These are phyloP conservation scores for Scutellaria baicalensis DNA, from an alignment of 257 asterid genomes.

Conservation along the genomic window DNA sequence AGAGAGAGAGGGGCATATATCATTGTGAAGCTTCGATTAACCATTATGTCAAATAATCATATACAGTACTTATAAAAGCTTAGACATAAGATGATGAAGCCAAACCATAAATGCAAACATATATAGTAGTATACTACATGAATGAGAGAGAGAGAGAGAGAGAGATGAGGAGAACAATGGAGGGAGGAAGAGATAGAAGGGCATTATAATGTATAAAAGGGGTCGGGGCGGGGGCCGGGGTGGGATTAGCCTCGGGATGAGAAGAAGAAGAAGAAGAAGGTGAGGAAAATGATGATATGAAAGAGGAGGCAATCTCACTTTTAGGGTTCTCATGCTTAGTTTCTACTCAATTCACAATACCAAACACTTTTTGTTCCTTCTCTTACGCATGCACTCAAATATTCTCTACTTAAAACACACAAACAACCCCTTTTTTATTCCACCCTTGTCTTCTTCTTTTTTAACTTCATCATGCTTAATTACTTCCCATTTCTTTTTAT, in stretches of 20 bases:
- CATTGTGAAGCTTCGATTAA: too few species aligned
- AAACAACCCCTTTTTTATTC: conserved; percentile 23
- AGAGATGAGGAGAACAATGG: too few species aligned
- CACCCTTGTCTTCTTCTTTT: conserved; percentile 7
- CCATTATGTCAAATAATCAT: too few species aligned
- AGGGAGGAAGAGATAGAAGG: background rate
- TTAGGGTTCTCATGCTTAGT: conserved; percentile 84
- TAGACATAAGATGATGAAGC: background rate
- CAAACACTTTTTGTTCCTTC: conserved; percentile 17
- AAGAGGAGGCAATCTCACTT: conserved; percentile 49
- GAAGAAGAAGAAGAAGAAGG: conserved; percentile 50
- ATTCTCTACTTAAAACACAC: conserved; percentile 24
- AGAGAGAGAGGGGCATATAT: background rate
- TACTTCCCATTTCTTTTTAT: background rate
- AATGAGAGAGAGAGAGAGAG: background rate
- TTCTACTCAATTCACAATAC: conserved; percentile 43
- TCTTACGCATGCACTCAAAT: conserved; percentile 53
- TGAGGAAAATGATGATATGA: conserved; percentile 73
- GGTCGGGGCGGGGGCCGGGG: background rate
- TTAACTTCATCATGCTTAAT: conserved; percentile 21
- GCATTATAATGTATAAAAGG: too few species aligned
- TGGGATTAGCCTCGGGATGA: conserved; percentile 45
- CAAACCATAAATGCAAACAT: background rate
- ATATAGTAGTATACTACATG: too few species aligned
- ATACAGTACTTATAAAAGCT: background rate